Evolutionary conservation across 306 rosid species (phyloP), one percentile per base, ranked within the genome.

Genomic region (Vigna mungo): DNA sequence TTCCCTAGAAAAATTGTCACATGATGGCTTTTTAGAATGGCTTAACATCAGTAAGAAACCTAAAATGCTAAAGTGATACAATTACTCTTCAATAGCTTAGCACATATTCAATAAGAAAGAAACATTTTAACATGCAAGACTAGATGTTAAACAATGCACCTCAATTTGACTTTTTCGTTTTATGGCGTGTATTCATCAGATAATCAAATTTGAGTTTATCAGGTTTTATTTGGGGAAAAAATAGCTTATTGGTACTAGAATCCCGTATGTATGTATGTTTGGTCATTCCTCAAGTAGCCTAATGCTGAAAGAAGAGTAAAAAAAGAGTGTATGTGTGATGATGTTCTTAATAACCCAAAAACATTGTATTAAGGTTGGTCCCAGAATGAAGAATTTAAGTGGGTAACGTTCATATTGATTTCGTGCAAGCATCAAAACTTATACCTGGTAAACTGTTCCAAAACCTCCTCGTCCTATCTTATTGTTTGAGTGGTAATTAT

Each of bases 401-500:
- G 23, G 27, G 2, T 20, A 55, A 60, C 47, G 68, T 53, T 71
- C 46, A 68, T 47, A 51, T 48, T 25, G 60, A 61, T 64, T 54
- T 70, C 34, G 39, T 48, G 58, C 2, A 52, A 58, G 67, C 17
- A 44, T 59, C 13, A 44, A 68, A 55, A 66, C 41, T 9, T 72
- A 68, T 91, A 96, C 99, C 99, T 88, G 81, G 78, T 87, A 92
- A 80, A 96, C 99, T 17, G 88, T 87, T 71, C 99, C 99, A 82
- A 92, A 96, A 43, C 99, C 98, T 64, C 99, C 99, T 16, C 88
- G 84, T 80, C 99, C 99, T 47, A 96, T 78, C 90, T 87, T 92
- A 71, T 87, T 87, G 59, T 85, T 86, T 18, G 76, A 44, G 81
- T 91, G 84, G 78, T 91, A 96, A 81, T 88, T 79, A 83, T 85